phyloP scores from a whole-genome alignment of 2,329 filamentous ascomycete species.

The Hypomyces perniciosus region DNA sequence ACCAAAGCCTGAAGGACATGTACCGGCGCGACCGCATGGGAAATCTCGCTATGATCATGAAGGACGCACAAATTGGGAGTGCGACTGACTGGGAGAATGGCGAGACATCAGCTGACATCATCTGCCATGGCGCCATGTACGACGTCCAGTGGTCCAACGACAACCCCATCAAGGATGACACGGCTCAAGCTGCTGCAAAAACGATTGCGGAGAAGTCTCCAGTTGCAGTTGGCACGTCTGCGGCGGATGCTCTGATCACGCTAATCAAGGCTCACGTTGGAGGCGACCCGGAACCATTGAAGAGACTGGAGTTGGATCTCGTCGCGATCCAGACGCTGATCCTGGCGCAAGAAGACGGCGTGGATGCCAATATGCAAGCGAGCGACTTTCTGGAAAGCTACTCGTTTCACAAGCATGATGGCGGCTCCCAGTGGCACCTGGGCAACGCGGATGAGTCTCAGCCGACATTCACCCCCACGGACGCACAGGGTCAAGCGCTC shows the following conservation, averaged over 20 bases:
- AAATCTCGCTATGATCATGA: no score
- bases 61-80: no score
- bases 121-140: background rate
- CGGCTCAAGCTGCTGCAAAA: no score
- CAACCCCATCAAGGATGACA: background rate
- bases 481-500: conserved; percentile 2
- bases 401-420: conserved; percentile 20
- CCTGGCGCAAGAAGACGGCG: conserved; percentile 24
- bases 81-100: no score
- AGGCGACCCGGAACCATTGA: background rate
- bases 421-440: conserved; percentile 23
- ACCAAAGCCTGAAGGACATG: no score
- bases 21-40: no score
- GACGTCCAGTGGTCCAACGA: background rate
- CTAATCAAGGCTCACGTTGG: conserved; percentile 19
- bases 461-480: background rate
- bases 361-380: conserved; percentile 25
- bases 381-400: conserved; percentile 26
- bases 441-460: conserved; percentile 14
- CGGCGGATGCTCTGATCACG: conserved; percentile 32
- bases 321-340: conserved; percentile 22
- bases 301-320: conserved; percentile 24
- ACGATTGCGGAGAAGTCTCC: no score
- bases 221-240: conserved; percentile 29
- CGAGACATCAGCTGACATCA: background rate